Evolutionary conservation across 2,329 filamentous ascomycete genomes (phyloP).

Genomic region (Alternaria incomplexa): DNA sequence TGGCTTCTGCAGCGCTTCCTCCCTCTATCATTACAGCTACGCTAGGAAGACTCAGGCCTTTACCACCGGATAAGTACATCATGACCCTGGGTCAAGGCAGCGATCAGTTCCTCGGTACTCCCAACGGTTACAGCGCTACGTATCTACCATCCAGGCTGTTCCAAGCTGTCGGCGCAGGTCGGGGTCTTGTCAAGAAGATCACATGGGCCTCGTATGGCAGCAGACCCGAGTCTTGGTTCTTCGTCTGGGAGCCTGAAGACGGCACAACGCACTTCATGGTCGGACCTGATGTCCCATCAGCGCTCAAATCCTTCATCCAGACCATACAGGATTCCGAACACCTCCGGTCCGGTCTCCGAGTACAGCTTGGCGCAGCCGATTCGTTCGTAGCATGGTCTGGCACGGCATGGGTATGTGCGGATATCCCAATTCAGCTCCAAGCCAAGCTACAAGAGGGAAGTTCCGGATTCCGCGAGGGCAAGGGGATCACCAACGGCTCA

Average conservation of each 20-base stretch:
- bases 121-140: conserved; percentile 30
- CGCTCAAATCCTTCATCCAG: conserved; percentile 16
- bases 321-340: background rate
- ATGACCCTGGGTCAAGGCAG: conserved; percentile 31
- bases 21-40: conserved; percentile 4
- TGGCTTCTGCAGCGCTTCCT: conserved; percentile 4
- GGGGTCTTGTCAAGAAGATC: conserved; percentile 20
- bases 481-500: conserved; percentile 13
- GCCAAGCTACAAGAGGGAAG: conserved; percentile 11
- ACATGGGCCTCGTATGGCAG: conserved; percentile 36
- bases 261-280: conserved; percentile 10
- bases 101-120: conserved; percentile 33
- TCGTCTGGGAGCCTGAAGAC: conserved; percentile 24
- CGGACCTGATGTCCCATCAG: conserved; percentile 15
- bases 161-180: background rate
- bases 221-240: conserved; percentile 34
- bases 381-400: conserved; percentile 34
- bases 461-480: background rate
- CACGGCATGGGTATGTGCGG: conserved; percentile 22
- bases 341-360: conserved; percentile 17
- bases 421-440: conserved; percentile 16
- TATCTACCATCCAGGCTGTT: background rate
- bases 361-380: conserved; percentile 30
- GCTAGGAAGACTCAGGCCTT: conserved; percentile 20
- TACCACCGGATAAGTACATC: conserved; percentile 31